Conservation (phyloP, 345 rosid genomes). For the Trapa incisa region DNA sequence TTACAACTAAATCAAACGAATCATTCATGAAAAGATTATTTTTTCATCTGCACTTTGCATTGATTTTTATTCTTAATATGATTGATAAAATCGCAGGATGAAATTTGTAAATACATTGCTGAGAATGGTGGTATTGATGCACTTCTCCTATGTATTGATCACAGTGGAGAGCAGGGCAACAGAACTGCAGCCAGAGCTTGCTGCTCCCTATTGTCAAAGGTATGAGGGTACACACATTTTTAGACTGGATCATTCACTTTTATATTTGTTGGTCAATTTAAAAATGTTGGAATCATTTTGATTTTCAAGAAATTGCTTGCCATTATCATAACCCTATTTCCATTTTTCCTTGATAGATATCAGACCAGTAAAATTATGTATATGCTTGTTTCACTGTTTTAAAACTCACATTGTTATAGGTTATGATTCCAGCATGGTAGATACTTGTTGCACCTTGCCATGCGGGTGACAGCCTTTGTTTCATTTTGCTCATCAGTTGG, state of each 20-base stretch:
- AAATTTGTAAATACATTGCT: slow-evolving; percentile 77
- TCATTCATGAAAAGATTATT: not conserved
- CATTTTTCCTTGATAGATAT: not conserved
- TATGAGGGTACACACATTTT: slow-evolving; percentile 4
- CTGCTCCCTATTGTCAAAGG: slow-evolving; percentile 81
- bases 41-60: not conserved
- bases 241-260: not conserved
- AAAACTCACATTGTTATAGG: not conserved
- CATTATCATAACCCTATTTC: not conserved
- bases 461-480: slow-evolving; percentile 7
- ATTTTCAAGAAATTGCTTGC: not conserved
- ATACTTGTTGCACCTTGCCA: not conserved
- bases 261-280: not conserved
- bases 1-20: not conserved
- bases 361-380: not conserved
- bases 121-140: slow-evolving; percentile 78
- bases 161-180: slow-evolving; percentile 70
- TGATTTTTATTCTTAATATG: not conserved
- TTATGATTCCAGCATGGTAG: not conserved
- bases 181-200: slow-evolving; percentile 52
- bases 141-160: slow-evolving; percentile 61
- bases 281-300: not conserved
- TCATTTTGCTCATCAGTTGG: slow-evolving; percentile 43
- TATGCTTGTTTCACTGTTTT: not conserved
- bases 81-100: slow-evolving; percentile 38